Conservation (phyloP, 2,329 filamentous ascomycete species). For the Aspergillus sp. region DNA sequence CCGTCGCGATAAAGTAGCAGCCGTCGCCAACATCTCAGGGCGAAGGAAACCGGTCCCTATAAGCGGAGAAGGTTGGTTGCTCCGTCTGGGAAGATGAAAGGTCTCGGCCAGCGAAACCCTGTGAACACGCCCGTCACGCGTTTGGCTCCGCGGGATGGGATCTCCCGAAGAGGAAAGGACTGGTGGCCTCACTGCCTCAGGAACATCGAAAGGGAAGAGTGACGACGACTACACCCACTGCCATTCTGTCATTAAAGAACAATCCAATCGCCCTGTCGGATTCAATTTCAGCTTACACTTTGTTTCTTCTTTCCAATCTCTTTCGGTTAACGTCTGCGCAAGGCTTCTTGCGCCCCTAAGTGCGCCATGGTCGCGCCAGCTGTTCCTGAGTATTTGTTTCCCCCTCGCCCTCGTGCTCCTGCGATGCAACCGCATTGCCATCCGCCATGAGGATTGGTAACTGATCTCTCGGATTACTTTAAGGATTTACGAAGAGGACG, state of each 20-base stretch:
- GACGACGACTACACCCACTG: constrained; percentile 15
- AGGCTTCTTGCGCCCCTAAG: constrained; percentile 21
- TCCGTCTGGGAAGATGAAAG: not conserved
- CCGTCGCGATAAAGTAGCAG: constrained; percentile 4
- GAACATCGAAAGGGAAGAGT: constrained; percentile 14
- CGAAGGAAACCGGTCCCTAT: not conserved
- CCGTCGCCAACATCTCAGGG: constrained; percentile 23
- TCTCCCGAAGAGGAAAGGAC: constrained; percentile 19
- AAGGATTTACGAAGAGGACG: constrained; percentile 90
- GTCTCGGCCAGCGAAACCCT: constrained; percentile 3
- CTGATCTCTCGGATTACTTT: constrained; percentile 20
- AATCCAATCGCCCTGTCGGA: not conserved
- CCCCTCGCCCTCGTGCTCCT: constrained; percentile 25
- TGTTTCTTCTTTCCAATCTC: not conserved
- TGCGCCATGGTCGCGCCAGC: constrained; percentile 69
- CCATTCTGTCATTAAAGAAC: constrained; percentile 1
- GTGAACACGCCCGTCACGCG: constrained; percentile 22
- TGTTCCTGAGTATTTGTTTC: constrained; percentile 67
- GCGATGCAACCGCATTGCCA: constrained; percentile 21
- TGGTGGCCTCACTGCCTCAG: constrained; percentile 20
- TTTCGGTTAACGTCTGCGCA: constrained; percentile 2
- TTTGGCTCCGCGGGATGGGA: constrained; percentile 14
- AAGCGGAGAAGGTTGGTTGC: not conserved
- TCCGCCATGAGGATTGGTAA: constrained; percentile 7
- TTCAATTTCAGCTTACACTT: not conserved